Base-by-base conservation (phyloP, 371 early-diverging fungal genomes). In the Actinomucor elegans region DNA sequence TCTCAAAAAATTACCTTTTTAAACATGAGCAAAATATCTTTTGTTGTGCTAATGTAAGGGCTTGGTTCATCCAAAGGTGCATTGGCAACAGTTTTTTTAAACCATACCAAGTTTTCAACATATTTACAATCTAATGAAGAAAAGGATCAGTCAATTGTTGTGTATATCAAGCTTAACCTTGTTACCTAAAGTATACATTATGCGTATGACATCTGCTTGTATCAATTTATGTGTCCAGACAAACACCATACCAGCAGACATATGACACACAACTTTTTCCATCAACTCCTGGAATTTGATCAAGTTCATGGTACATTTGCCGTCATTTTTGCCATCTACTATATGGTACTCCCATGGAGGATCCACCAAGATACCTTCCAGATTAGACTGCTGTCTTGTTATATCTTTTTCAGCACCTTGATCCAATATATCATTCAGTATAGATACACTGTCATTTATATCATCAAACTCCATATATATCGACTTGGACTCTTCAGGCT, bases 31-130 rank as follows among this genome's bases (percentile, higher is more conserved):
- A 86, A 53, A 20, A 83, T 75, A 0, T 75, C 66, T 32, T 61
- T 61, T 17, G 62, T 61, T 4, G 62, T 48, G 10, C 56, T 52
- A 33, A 61, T 38, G 35, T 56, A 61, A 8, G 62, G 62, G 11
- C 62, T 71, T 9, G 76, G 76, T 15, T 74, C 73, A 48, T 77
- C 72, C 31, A 77, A 52, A n/a, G 59, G 65, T 0, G 61, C 52
- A 48, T 86, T 83, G 63, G 79, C 78, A 41, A 83, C 44, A 0
- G 74, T 70, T 24, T 77, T 79, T 52, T 83, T 82, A 67, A 79
- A 86, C 86, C 86, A 86, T 6, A 83, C 81, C 33, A 86, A 59
- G 53, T 86, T 86, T 52, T 86, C 86, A 2, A 86, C 84, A 63
- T 86, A 86, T 60, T 71, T 75, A 55, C 80, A 83, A 33, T 76